These are phyloP conservation scores for Plasmodium inui DNA, from an alignment of 169 alveolate genomes.

Conservation along the genomic window DNA sequence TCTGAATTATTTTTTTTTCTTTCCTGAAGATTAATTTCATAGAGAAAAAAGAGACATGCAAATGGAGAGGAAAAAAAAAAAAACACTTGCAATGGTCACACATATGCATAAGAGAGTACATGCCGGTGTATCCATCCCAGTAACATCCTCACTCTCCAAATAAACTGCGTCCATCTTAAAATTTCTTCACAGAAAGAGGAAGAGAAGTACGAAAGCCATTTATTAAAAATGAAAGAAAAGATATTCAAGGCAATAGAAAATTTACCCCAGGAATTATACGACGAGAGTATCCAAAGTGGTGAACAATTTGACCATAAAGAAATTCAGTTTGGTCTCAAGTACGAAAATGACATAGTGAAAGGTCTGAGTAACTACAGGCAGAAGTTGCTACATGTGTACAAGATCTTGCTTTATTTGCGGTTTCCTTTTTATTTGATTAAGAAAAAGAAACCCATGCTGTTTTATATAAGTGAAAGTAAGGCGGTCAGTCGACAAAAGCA, in stretches of 20 bases:
- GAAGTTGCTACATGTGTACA: slow-evolving; percentile 79
- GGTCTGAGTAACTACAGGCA: slow-evolving; percentile 78
- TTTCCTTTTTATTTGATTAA: slow-evolving; percentile 83
- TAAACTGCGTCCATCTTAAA: neutral
- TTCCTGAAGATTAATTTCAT: neutral
- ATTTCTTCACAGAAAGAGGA: slow-evolving; percentile 41
- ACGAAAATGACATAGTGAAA: slow-evolving; percentile 75
- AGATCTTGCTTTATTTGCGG: slow-evolving; percentile 80
- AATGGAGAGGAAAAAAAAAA: neutral
- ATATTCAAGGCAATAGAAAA: slow-evolving; percentile 37
- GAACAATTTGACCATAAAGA: slow-evolving; percentile 44
- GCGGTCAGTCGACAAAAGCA: slow-evolving; percentile 85
- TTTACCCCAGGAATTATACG: slow-evolving; percentile 63
- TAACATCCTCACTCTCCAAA: neutral
- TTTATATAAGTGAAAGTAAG: slow-evolving; percentile 85
- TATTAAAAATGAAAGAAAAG: slow-evolving; percentile 65
- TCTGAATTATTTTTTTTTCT: neutral
- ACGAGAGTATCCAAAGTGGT: slow-evolving; percentile 65
- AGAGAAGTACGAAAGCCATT: slow-evolving; percentile 36
- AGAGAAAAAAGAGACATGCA: neutral
- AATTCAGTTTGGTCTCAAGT: slow-evolving; percentile 73
- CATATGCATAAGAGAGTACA: neutral
- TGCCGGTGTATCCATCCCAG: neutral
- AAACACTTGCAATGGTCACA: neutral
- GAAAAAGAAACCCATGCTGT: slow-evolving; percentile 80